Base-by-base conservation (phyloP, 306 rosid species). In the Inga oerstediana region DNA sequence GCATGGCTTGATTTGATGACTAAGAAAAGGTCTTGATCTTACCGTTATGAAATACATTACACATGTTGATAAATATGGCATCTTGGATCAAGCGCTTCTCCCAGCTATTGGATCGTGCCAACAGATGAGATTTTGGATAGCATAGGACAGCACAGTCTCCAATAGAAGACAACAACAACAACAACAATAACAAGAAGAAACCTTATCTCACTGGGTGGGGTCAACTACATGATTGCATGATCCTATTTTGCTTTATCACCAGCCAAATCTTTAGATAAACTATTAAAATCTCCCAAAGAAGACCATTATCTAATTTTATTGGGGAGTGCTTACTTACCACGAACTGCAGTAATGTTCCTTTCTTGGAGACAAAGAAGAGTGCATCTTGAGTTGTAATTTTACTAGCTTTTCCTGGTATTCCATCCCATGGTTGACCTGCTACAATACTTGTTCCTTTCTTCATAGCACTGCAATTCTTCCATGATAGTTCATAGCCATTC, bases 341-440 rank as follows among this genome's bases (percentile, higher is more conserved):
- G 83, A 93, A 91, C 73, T 89, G 97, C 56, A 93, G 86, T 79
- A 95, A 79, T 90, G 90, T 90, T 83, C 98, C 98, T 52, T 51
- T 87, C 88, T 84, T 83, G 92, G 94, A 88, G 70, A 93, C 97
- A 76, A 95, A 92, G 92, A 95, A 95, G 84, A 95, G 88, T 49
- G 95, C 82, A 86, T 95, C 98, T 79, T 95, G 92, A 27, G 86
- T 34, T 30, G 95, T 91, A 27, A 87, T 91, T 88, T 85, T 92
- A 83, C 67, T 83, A 78, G 83, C 67, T 85, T 70, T 79, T 66
- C 90, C 93, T 11, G 90, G 93, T 37, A 91, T 82, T 82, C 84
- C 88, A 85, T 93, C 97, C 98, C 98, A 95, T 59, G 98, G 98
- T 85, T 90, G 91, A 54, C 98, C 98, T 77, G 87, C 95, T 82